Base-by-base conservation (phyloP, 169 alveolate genomes). In the Cryptosporidium sp. region DNA sequence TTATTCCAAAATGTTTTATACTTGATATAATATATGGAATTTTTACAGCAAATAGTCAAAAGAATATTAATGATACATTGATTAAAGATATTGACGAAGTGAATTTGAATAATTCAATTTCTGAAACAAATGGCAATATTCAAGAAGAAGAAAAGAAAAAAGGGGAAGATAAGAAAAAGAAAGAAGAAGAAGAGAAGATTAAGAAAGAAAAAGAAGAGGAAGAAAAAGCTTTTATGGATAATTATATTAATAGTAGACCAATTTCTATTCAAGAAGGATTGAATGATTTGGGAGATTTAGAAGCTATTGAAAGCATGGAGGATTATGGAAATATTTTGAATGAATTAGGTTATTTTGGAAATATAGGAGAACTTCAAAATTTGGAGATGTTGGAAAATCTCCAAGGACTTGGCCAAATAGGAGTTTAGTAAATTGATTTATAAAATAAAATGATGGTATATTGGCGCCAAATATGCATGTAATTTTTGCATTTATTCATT, bases 1-100 rank as follows among this genome's bases (percentile, higher is more conserved):
- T 65, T 45, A 61, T 80, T 8, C 75, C 89, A 16, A 23, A 58
- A 6, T 80, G 89, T 65, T 37, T 65, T 6, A 44, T 80, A 31
- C 42, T 60, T 4, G 89, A 80, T 31, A 61, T 61, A 29, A 80
- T 80, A 37, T 39, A 80, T 56, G 5, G 23, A 26, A 73, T 9
- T 5, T 33, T 65, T 12, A 62, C 16, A 8, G 48, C 21, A 23
- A 65, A n/a, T 33, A 29, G 31, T 31, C 10, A 48, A 14, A 51
- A 5, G 45, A 48, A 26, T 26, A 56, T 8, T 0, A 56, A 56
- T 56, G 35, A n/a, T 56, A 26, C 29, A 56, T 7, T 26, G 6
- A 56, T 21, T 5, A n/a, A 23, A 21, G 67, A 21, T 7, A 26
- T 8, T 26, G n/a, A 56, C 7, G 67, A 23, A 9, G 0, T 23